Evolutionary conservation across 305 asterid genomes (phyloP).

Genomic region (Caryopteris hybrid): DNA sequence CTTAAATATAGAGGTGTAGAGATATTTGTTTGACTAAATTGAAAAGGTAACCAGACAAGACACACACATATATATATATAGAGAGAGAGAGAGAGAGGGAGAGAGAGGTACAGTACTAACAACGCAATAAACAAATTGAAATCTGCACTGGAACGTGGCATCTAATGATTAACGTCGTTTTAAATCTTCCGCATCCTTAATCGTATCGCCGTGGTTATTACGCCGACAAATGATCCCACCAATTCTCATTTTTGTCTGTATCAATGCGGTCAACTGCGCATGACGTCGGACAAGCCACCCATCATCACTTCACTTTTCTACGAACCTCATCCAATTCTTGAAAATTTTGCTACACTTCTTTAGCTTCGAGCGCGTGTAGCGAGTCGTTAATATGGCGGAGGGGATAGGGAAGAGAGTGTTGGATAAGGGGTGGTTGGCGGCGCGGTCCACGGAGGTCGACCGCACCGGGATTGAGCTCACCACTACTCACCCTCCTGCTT

Average conservation of each 20-base stretch:
- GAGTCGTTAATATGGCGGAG: slow-evolving; percentile 36
- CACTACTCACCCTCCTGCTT: slow-evolving; percentile 70
- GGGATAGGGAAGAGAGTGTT: slow-evolving; percentile 59
- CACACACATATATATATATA: too few relatives aligned
- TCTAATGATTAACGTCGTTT: background rate
- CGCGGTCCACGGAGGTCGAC: slow-evolving; percentile 77
- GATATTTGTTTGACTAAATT: too few relatives aligned
- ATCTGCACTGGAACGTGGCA: too few relatives aligned
- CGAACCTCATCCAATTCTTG: slow-evolving; percentile 5
- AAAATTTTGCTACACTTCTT: background rate
- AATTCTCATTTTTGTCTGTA: background rate
- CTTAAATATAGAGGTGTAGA: too few relatives aligned
- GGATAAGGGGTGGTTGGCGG: slow-evolving; percentile 84
- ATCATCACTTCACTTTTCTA: background rate
- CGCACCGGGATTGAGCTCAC: slow-evolving; percentile 78
- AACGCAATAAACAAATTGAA: too few relatives aligned
- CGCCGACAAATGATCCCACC: background rate
- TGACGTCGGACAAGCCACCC: background rate
- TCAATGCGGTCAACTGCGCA: background rate
- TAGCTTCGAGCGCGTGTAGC: background rate
- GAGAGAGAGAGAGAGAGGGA: background rate
- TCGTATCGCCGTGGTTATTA: background rate
- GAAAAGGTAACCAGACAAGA: too few relatives aligned
- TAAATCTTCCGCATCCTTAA: background rate
- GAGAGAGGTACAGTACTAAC: too few relatives aligned